A percentile compares a stretch with the other conserved stretches of the same genome.
These are phyloP conservation scores for Waltiozyma sp. DNA, from an alignment of 1,139 yeast species.

Conservation along the genomic window DNA sequence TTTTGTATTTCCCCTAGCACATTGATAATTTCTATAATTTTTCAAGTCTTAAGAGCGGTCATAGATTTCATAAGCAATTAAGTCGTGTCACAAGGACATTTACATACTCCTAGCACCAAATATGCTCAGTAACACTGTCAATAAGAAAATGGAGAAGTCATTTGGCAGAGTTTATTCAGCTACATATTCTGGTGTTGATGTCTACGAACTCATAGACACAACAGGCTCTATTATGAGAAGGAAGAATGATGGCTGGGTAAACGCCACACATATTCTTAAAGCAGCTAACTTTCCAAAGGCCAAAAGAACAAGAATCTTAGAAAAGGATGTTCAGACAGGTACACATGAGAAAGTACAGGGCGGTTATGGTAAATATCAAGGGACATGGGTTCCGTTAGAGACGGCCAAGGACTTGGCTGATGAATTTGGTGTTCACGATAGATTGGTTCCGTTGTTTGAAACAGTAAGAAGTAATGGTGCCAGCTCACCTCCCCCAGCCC, in stretches of 20 bases:
- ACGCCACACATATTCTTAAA: conserved; percentile 94
- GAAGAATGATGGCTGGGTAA: conserved; percentile 85
- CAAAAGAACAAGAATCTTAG: conserved; percentile 81
- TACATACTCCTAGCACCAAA: too few species aligned
- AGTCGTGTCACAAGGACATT: too few species aligned
- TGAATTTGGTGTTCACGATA: conserved; percentile 60
- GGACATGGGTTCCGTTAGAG: conserved; percentile 89
- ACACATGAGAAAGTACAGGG: conserved; percentile 91
- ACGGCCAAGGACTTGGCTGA: conserved; percentile 47
- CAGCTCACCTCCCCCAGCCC: conserved; percentile 71
- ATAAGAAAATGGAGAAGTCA: neutral
- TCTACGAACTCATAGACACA: conserved; percentile 71
- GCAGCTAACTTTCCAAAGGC: conserved; percentile 95
- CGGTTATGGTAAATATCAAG: conserved; percentile 94
- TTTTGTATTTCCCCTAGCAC: too few species aligned
- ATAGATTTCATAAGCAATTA: too few species aligned
- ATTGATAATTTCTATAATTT: too few species aligned
- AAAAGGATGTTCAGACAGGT: conserved; percentile 82
- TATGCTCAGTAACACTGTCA: neutral
- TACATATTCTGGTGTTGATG: conserved; percentile 79
- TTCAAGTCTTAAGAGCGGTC: too few species aligned
- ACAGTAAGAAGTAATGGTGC: conserved; percentile 48
- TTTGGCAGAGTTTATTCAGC: conserved; percentile 52
- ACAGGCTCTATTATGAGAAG: conserved; percentile 91
- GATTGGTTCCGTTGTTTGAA: conserved; percentile 59